Evolutionary conservation across 257 asterid genomes (phyloP).

Genomic region (Mentha longifolia): DNA sequence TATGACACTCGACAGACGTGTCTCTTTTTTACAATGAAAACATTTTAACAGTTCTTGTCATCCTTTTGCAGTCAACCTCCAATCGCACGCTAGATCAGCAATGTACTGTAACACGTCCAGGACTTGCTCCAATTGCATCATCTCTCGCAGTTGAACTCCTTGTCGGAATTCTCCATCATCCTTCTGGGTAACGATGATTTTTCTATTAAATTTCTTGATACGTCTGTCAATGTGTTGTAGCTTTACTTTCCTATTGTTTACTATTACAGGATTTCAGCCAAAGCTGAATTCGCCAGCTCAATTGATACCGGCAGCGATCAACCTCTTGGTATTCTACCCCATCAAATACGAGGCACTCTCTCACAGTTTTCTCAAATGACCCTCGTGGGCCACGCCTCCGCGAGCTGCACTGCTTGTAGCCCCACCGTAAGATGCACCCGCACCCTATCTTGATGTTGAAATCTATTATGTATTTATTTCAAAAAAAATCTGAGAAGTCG

Average conservation of each 20-base stretch:
- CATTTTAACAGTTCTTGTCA: conserved; percentile 18
- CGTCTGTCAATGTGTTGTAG: conserved; percentile 8
- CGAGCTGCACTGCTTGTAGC: conserved; percentile 93
- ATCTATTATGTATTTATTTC: neutral
- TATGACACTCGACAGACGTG: neutral
- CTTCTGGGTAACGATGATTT: conserved; percentile 62
- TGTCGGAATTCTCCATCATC: conserved; percentile 91
- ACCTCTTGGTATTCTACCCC: conserved; percentile 94
- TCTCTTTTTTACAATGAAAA: neutral
- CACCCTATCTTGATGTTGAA: neutral
- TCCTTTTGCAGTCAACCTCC: conserved; percentile 69
- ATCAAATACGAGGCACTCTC: conserved; percentile 89
- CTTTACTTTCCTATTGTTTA: conserved; percentile 3
- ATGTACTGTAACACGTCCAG: conserved; percentile 99
- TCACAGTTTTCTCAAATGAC: conserved; percentile 93
- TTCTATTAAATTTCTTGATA: neutral
- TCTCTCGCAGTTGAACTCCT: conserved; percentile 94
- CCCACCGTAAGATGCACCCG: conserved; percentile 53
- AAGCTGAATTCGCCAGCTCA: conserved; percentile 78
- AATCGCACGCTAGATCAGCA: conserved; percentile 98
- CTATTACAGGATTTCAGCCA: conserved; percentile 64
- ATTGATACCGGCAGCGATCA: conserved; percentile 53
- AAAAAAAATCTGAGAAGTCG: neutral
- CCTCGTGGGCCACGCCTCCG: conserved; percentile 87
- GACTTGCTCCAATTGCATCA: conserved; percentile 98